These are phyloP conservation scores for Colletotrichum cereale DNA, from an alignment of 2,329 filamentous ascomycete species.

Conservation along the genomic window DNA sequence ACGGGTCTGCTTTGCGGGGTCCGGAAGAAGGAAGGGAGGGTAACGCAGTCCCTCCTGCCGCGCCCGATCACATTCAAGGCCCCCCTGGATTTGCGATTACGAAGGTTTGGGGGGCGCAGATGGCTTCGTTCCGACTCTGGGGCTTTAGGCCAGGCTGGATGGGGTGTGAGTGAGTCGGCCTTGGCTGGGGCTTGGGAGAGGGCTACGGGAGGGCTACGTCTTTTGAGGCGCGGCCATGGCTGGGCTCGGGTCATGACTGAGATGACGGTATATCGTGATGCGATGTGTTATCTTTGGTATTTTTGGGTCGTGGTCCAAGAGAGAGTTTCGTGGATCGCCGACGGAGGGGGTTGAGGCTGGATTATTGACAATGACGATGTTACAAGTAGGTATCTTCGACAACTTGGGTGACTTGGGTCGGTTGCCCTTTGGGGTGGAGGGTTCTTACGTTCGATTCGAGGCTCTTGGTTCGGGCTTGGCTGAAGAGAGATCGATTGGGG, in stretches of 20 bases:
- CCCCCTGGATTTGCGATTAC: neutral
- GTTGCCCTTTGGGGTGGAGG: neutral
- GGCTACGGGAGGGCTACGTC: neutral
- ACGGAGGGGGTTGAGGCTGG: neutral
- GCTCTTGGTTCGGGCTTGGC: neutral
- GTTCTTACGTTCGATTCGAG: neutral
- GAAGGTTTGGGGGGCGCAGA: neutral
- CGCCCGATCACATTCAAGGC: neutral
- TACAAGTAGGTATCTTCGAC: neutral
- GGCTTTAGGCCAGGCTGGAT: neutral
- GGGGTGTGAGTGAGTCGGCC: neutral
- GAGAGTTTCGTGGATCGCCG: neutral
- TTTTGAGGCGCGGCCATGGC: neutral
- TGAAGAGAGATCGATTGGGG: neutral
- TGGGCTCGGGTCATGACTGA: neutral
- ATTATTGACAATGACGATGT: neutral
- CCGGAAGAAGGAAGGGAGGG: neutral
- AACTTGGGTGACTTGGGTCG: neutral
- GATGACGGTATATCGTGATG: neutral
- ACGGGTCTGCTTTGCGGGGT: neutral
- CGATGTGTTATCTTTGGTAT: neutral
- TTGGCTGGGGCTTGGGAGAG: neutral
- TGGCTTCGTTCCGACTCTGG: neutral
- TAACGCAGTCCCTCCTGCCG: neutral
- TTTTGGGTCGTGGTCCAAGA: neutral